A percentile compares a stretch with the other conserved stretches of the same genome.
Evolutionary conservation across 169 alveolate genomes (phyloP).

Genomic region (Plasmodium vinckei): DNA sequence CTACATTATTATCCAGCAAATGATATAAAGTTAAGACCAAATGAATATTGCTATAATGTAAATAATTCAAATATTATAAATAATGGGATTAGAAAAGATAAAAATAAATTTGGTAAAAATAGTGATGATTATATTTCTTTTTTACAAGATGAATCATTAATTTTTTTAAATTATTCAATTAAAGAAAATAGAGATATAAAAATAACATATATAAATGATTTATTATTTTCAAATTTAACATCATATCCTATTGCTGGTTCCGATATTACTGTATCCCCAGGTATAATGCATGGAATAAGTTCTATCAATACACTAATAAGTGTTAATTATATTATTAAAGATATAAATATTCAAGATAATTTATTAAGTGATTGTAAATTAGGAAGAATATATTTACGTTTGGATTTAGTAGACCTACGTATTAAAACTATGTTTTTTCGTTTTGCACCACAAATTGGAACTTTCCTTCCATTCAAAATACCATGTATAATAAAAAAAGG

Average conservation of each 20-base stretch:
- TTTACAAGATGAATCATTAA: slow-evolving; percentile 51
- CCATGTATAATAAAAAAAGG: slow-evolving; percentile 31
- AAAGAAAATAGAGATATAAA: slow-evolving; percentile 15
- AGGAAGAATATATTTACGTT: slow-evolving; percentile 57
- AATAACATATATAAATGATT: slow-evolving; percentile 48
- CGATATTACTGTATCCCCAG: slow-evolving; percentile 68
- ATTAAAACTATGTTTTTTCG: slow-evolving; percentile 58
- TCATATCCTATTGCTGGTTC: slow-evolving; percentile 66
- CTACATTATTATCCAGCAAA: slow-evolving; percentile 66
- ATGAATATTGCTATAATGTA: slow-evolving; percentile 25
- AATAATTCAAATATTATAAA: background rate
- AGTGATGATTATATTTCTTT: slow-evolving; percentile 15
- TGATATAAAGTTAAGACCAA: slow-evolving; percentile 22
- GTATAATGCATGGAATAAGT: slow-evolving; percentile 63
- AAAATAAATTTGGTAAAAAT: background rate
- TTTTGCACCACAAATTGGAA: slow-evolving; percentile 58
- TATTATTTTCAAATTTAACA: slow-evolving; percentile 19
- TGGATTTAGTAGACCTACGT: slow-evolving; percentile 17
- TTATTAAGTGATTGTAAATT: slow-evolving; percentile 37
- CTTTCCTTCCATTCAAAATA: slow-evolving; percentile 46
- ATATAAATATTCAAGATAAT: slow-evolving; percentile 5
- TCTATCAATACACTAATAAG: slow-evolving; percentile 45
- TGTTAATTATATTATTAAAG: slow-evolving; percentile 22
- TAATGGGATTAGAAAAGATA: background rate
- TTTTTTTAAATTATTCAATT: slow-evolving; percentile 64